Evolutionary conservation across 441 rosid genomes (phyloP), one percentile per base, ranked within the genome.

Genomic region (Brassica balearica): DNA sequence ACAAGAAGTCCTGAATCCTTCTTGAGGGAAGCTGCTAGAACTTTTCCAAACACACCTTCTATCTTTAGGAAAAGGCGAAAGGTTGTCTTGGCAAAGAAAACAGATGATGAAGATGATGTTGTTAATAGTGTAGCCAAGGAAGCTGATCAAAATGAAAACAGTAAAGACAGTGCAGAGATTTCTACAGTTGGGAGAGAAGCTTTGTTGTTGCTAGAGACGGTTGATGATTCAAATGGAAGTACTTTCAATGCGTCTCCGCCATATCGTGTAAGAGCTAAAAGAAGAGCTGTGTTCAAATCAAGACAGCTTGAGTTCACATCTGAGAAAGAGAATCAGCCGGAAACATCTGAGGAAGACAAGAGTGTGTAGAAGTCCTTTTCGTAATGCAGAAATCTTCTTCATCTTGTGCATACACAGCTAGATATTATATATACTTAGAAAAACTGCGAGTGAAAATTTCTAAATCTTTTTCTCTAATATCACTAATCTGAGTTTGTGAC

Each of bases 1-100:
- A 86, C 77, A 4, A 65, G 78, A 58, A 92, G 93, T 83, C 98
- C 95, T 34, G 98, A 96, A 83, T 89, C 95, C 74, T 83, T 88
- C 63, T 80, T 96, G 82, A 91, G 89, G 85, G 82, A 75, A 64
- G 98, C 96, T 73, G 98, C 98, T 5, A 88, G 83, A 79, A 96
- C 85, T 63, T 96, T 84, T 77, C 95, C 94, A 11, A 87, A 91
- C 72, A 94, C 95, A 36, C 99, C 98, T 73, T 94, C 99, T 59
- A 94, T 96, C 73, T 88, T 90, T 60, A 87, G 97, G 69, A 92
- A 91, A 85, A 87, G 97, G 82, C 88, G 87, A 19, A 77, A 56
- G 79, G 80, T 58, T 69, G 85, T 80, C 20, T 34, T 17, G 51
- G 69, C 51, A 2, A 36, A 36, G 69, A 65, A 65, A 65, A 36